Percentiles rank a stretch among this genome's conserved stretches.
These are phyloP conservation scores for Aspergillus cavernicola DNA, from an alignment of 495 filamentous ascomycete genomes.

Conservation along the genomic window DNA sequence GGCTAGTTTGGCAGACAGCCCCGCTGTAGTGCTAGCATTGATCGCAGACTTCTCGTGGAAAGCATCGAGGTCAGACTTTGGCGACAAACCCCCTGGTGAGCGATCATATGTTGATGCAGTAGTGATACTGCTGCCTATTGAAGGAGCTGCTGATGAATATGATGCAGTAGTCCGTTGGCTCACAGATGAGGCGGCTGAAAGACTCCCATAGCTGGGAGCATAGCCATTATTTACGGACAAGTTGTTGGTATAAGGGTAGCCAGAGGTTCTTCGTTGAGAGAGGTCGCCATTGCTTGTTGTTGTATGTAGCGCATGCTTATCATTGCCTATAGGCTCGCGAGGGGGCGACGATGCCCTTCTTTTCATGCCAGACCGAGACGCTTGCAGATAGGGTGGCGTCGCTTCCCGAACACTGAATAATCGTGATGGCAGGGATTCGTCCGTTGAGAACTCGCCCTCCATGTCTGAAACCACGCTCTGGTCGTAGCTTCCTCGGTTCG, in stretches of 20 bases:
- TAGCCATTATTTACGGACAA: constrained; percentile 54
- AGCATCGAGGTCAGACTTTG: constrained; percentile 51
- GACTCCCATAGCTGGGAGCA: constrained; percentile 59
- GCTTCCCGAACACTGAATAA: constrained; percentile 60
- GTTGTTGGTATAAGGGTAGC: constrained; percentile 54
- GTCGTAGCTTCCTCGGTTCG: constrained; percentile 60
- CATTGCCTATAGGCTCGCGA: constrained; percentile 69
- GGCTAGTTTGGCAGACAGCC: constrained; percentile 30
- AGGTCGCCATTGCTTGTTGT: constrained; percentile 59
- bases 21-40: constrained; percentile 56
- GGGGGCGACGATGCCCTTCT: constrained; percentile 78
- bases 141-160: constrained; percentile 64
- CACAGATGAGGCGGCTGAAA: constrained; percentile 69
- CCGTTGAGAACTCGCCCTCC: constrained; percentile 64
- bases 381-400: constrained; percentile 39
- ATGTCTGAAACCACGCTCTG: constrained; percentile 58
- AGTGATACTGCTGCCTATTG: constrained; percentile 67
- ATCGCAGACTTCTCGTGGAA: constrained; percentile 45
- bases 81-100: constrained; percentile 71
- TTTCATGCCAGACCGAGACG: constrained; percentile 61
- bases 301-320: constrained; percentile 54
- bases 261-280: constrained; percentile 61
- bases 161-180: constrained; percentile 67
- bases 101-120: constrained; percentile 69
- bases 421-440: constrained; percentile 56